Evolutionary conservation across 768 basidiomycete genomes (phyloP).

Genomic region (Gautieria morchelliformis): DNA sequence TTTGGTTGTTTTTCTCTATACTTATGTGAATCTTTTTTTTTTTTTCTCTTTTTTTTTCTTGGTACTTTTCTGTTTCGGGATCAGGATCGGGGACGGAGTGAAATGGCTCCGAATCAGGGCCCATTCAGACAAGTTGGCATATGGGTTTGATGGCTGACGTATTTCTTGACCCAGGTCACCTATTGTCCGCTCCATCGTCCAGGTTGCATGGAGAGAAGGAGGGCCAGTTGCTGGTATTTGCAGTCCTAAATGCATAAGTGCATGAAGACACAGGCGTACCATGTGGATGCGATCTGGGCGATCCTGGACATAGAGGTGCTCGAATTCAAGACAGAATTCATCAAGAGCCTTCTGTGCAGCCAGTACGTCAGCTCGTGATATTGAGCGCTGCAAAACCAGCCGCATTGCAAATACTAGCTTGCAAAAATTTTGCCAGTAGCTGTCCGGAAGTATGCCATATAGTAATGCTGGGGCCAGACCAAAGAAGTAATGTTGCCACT

Average conservation of each 20-base stretch:
- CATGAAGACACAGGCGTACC: not conserved
- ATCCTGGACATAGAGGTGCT: not conserved
- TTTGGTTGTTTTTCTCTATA: too few species aligned
- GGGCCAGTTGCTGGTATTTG: not conserved
- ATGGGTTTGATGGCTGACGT: not conserved
- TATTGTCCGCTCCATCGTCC: not conserved
- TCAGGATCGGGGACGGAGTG: too few species aligned
- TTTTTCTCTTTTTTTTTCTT: too few species aligned
- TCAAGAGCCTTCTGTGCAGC: not conserved
- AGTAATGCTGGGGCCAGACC: conserved; percentile 26
- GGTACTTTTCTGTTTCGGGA: too few species aligned
- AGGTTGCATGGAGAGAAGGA: not conserved
- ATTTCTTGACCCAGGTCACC: not conserved
- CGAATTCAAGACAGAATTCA: not conserved
- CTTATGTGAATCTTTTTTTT: too few species aligned
- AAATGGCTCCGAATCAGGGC: not conserved
- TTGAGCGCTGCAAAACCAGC: not conserved
- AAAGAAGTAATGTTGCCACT: conserved; percentile 16
- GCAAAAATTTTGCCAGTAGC: conserved; percentile 16
- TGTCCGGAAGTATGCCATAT: conserved; percentile 16
- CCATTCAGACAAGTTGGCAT: not conserved
- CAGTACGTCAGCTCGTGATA: not conserved
- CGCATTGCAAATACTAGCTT: not conserved
- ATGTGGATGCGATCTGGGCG: conserved; percentile 2
- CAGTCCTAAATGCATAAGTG: not conserved